Percentiles rank a stretch among this genome's conserved stretches.
Conservation (phyloP, 2,329 filamentous ascomycete species). For the Exophiala viscosa region DNA sequence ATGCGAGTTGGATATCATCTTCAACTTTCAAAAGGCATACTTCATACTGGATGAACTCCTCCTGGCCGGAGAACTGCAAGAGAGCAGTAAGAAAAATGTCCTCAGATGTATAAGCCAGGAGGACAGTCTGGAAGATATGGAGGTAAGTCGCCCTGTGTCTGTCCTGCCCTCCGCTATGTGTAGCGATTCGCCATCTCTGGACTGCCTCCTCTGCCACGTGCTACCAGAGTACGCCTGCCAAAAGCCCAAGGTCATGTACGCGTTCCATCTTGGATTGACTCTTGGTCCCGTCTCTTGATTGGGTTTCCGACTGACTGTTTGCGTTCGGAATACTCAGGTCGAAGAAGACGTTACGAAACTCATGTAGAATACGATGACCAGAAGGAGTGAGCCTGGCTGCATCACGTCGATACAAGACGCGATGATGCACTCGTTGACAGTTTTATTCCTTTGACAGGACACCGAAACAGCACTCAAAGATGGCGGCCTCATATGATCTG, state of each 20-base stretch:
- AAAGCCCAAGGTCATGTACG: not conserved
- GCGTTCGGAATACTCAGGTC: constrained; percentile 56
- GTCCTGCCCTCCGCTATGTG: not conserved
- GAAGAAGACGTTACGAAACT: constrained; percentile 88
- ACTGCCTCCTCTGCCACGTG: not conserved
- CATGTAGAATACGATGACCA: constrained; percentile 56
- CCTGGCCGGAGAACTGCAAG: constrained; percentile 92
- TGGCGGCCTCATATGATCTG: constrained; percentile 6
- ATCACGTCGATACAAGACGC: not conserved
- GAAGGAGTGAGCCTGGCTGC: not conserved
- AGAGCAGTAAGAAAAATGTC: constrained; percentile 99
- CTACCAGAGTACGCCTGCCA: too few relatives aligned
- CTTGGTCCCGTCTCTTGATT: constrained; percentile 3
- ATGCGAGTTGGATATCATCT: constrained; percentile 98
- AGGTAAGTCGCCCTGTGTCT: constrained; percentile 62
- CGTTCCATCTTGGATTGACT: not conserved
- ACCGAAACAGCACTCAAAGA: constrained; percentile 20
- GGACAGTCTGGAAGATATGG: constrained; percentile 97
- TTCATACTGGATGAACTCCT: constrained; percentile 97
- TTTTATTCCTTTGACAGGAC: constrained; percentile 11
- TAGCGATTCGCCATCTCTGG: not conserved
- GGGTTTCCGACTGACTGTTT: constrained; percentile 27
- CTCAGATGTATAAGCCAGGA: constrained; percentile 93
- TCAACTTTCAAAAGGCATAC: constrained; percentile 99
- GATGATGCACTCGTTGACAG: constrained; percentile 12